Conservation (phyloP, 108 stramenopile genomes). For the Cyclotella distinguenda region DNA sequence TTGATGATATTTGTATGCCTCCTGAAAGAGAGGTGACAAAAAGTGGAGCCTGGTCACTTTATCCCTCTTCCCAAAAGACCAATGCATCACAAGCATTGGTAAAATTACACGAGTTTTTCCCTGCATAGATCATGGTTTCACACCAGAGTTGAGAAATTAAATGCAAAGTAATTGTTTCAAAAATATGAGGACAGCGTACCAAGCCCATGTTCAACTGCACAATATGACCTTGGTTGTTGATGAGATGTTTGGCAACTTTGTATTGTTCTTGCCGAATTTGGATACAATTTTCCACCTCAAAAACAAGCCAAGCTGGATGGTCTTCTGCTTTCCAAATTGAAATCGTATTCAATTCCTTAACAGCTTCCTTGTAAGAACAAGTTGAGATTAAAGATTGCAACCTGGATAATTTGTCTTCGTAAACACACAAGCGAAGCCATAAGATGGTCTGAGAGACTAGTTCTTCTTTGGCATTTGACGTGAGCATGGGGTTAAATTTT, state of each 20-base stretch:
- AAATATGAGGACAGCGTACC: constrained; percentile 45
- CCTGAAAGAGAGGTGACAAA: constrained; percentile 39
- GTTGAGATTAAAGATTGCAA: constrained; percentile 4
- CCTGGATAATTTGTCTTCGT: constrained; percentile 47
- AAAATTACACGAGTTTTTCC: constrained; percentile 50
- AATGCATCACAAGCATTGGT: constrained; percentile 51
- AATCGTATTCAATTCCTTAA: constrained; percentile 23
- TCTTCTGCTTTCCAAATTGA: constrained; percentile 33
- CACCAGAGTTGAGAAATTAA: not conserved
- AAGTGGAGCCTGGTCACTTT: constrained; percentile 47
- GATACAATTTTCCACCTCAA: constrained; percentile 53
- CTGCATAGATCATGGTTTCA: not conserved
- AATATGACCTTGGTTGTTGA: constrained; percentile 47
- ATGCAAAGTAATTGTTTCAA: not conserved
- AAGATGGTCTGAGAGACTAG: constrained; percentile 6
- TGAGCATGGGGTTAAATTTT: constrained; percentile 29
- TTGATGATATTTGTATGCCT: constrained; percentile 42
- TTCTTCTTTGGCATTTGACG: not conserved
- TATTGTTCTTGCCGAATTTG: constrained; percentile 56
- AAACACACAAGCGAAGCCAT: constrained; percentile 52
- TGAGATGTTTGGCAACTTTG: constrained; percentile 51
- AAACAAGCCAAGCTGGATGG: constrained; percentile 57
- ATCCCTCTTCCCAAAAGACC: constrained; percentile 15
- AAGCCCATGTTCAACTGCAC: constrained; percentile 64
- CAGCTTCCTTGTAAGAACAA: constrained; percentile 2